Conservation (phyloP, 1,284 basidiomycete species). For the Lentinula novae-zelandiae region DNA sequence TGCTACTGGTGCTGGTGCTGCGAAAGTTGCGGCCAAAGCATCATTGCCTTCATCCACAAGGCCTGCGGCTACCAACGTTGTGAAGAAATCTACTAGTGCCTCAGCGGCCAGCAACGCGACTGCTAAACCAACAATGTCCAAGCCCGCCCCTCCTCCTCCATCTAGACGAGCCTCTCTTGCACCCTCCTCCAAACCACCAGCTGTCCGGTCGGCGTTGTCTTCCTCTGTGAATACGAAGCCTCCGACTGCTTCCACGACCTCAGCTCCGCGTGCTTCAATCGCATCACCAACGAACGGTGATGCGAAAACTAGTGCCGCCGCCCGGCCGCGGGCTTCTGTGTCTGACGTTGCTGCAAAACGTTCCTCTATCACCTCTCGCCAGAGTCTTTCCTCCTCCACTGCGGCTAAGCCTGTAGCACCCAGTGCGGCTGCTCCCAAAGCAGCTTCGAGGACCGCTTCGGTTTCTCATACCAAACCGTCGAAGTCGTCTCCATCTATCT, state of each 20-base stretch:
- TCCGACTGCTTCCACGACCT: conserved; percentile 23
- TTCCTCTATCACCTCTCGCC: conserved; percentile 32
- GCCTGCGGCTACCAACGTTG: conserved; percentile 30
- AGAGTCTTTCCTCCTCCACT: conserved; percentile 29
- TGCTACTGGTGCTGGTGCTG: conserved; percentile 57
- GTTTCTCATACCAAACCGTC: conserved; percentile 30
- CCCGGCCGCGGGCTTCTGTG: conserved; percentile 50
- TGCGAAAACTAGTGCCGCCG: conserved; percentile 28
- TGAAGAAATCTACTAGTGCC: conserved; percentile 48
- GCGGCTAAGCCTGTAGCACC: conserved; percentile 25
- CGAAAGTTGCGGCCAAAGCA: conserved; percentile 48
- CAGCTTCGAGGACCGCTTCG: conserved; percentile 25
- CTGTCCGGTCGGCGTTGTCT: conserved; percentile 32
- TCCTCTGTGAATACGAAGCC: conserved; percentile 35
- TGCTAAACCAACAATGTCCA: conserved; percentile 39
- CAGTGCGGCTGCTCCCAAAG: conserved; percentile 22
- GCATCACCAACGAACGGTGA: conserved; percentile 45
- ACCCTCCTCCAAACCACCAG: conserved; percentile 33
- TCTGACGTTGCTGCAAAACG: conserved; percentile 52
- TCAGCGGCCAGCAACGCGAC: conserved; percentile 24
- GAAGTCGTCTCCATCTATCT: conserved; percentile 54
- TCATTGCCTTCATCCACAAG: conserved; percentile 27
- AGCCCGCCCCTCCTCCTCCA: conserved; percentile 25
- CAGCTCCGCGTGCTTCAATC: conserved; percentile 41
- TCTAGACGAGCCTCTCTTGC: conserved; percentile 45